Percentiles rank a stretch among this genome's conserved stretches.
phyloP scores from a whole-genome alignment of 805 yeast species.

The Candida montana region DNA sequence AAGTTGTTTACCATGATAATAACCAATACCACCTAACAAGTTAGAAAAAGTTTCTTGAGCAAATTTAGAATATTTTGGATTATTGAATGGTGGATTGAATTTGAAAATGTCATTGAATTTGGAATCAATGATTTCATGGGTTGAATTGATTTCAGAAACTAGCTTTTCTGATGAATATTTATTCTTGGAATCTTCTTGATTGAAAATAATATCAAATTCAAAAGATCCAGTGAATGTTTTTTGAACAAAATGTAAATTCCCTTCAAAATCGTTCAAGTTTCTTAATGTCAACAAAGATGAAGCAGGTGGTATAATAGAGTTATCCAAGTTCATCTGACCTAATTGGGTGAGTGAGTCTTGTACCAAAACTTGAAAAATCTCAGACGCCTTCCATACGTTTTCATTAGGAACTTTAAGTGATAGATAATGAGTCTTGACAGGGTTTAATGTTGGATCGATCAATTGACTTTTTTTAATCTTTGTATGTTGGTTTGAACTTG shows the following conservation, averaged over 20 bases:
- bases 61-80: slow-evolving; percentile 41
- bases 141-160: slow-evolving; percentile 10
- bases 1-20: slow-evolving; percentile 75
- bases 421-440: slow-evolving; percentile 56
- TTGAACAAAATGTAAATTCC: slow-evolving; percentile 78
- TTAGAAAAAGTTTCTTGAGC: slow-evolving; percentile 80
- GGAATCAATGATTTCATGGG: slow-evolving; percentile 35
- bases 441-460: slow-evolving; percentile 45
- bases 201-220: slow-evolving; percentile 68
- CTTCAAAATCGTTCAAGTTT: slow-evolving; percentile 54
- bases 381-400: slow-evolving; percentile 72
- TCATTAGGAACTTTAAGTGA: slow-evolving; percentile 69
- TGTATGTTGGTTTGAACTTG: slow-evolving; percentile 41
- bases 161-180: slow-evolving; percentile 31
- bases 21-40: slow-evolving; percentile 84
- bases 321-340: slow-evolving; percentile 20
- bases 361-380: slow-evolving; percentile 62
- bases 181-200: slow-evolving; percentile 39
- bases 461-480: slow-evolving; percentile 21
- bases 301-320: slow-evolving; percentile 27
- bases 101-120: slow-evolving; percentile 50
- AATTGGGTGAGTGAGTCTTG: slow-evolving; percentile 61
- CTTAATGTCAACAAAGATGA: slow-evolving; percentile 50
- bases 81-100: slow-evolving; percentile 49
- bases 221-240: slow-evolving; percentile 67